Evolutionary conservation across 108 stramenopile genomes (phyloP).

Genomic region (Skeletonema costatum): DNA sequence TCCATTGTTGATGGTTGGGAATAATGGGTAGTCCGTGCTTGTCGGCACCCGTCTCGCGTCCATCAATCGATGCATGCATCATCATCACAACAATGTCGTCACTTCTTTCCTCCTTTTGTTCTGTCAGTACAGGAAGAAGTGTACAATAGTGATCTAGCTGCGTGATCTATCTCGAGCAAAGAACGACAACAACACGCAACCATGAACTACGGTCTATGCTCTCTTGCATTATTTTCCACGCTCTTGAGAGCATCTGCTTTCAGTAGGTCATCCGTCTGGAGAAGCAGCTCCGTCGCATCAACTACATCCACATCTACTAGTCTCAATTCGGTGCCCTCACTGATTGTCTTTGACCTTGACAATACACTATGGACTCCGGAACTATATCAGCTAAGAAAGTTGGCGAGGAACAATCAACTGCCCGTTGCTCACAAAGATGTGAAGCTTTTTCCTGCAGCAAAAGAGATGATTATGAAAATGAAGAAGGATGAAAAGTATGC

Average conservation of each 20-base stretch:
- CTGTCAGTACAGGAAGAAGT: no score
- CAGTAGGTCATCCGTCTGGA: not conserved
- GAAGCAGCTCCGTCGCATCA: not conserved
- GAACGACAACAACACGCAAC: not conserved
- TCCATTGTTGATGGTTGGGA: no score
- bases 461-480: slow-evolving; percentile 51
- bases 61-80: no score
- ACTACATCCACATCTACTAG: not conserved
- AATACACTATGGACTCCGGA: slow-evolving; percentile 68
- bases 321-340: slow-evolving; percentile 33
- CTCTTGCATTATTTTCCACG: not conserved
- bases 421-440: slow-evolving; percentile 74
- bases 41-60: no score
- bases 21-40: no score
- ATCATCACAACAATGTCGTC: no score
- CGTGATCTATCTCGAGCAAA: no score
- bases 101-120: no score
- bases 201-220: not conserved
- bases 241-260: not conserved
- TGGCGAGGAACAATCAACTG: slow-evolving; percentile 34
- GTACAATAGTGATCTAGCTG: no score
- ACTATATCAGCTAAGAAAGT: slow-evolving; percentile 77
- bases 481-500: slow-evolving; percentile 18
- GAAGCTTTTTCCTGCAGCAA: slow-evolving; percentile 56
- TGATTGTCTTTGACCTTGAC: slow-evolving; percentile 57